Percentiles rank a stretch among this genome's conserved stretches.
Conservation (phyloP, 345 rosid genomes). For the Rhodamnia argentea region DNA sequence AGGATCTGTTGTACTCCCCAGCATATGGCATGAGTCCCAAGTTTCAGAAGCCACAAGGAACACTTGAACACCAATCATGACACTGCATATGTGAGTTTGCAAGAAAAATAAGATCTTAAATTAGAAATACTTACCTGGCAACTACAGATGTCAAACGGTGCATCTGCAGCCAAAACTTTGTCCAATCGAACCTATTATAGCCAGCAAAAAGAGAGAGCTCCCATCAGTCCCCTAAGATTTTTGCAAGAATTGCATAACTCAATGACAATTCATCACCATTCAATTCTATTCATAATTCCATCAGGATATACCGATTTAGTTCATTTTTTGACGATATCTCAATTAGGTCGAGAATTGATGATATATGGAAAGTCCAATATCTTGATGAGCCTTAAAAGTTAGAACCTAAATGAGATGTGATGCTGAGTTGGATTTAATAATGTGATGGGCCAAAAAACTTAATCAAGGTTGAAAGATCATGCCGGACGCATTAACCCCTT, state of each 20-base stretch:
- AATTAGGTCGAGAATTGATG: background rate
- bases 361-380: background rate
- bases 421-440: background rate
- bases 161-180: constrained; percentile 83
- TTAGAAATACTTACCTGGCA: constrained; percentile 59
- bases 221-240: background rate
- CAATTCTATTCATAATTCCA: background rate
- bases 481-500: background rate
- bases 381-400: background rate
- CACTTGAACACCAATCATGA: background rate
- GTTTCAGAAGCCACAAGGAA: background rate
- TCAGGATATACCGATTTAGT: background rate
- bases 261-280: background rate
- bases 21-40: background rate
- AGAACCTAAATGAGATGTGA: background rate
- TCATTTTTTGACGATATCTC: background rate
- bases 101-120: background rate
- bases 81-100: background rate
- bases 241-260: background rate
- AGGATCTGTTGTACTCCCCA: background rate
- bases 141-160: constrained; percentile 92
- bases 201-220: background rate
- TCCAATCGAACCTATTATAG: constrained; percentile 68
- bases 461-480: background rate
- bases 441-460: background rate